A percentile compares a stretch with the other conserved stretches of the same genome.
Evolutionary conservation across 305 asterid species (phyloP).

Genomic region (Striga hermonthica): DNA sequence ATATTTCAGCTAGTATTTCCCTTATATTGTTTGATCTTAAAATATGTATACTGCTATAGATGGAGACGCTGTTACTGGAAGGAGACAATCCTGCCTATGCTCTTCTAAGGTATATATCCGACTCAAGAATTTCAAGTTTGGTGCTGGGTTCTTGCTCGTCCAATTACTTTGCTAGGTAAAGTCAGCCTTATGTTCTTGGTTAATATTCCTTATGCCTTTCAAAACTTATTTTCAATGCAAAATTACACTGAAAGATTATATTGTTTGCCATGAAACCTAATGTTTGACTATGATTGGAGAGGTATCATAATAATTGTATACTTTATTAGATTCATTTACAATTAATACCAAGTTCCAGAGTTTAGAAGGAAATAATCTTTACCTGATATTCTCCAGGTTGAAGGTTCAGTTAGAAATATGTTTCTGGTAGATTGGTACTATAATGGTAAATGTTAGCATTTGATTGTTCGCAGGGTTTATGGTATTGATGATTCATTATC

Average conservation of each 20-base stretch:
- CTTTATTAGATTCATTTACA: constrained; percentile 14
- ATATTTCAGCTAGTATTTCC: constrained; percentile 21
- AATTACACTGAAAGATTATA: neutral
- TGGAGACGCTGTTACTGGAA: constrained; percentile 65
- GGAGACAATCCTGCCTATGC: constrained; percentile 71
- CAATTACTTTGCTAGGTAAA: constrained; percentile 56
- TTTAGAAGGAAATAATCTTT: constrained; percentile 18
- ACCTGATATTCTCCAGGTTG: neutral
- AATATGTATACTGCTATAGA: constrained; percentile 40
- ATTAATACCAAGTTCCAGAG: neutral
- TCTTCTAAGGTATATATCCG: constrained; percentile 56
- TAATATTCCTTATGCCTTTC: neutral
- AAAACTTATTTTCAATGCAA: too few species aligned
- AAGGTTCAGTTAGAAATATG: neutral
- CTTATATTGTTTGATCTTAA: constrained; percentile 28
- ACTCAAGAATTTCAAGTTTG: constrained; percentile 49
- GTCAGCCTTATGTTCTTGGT: constrained; percentile 8
- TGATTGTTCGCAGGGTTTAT: neutral
- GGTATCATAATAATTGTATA: too few species aligned
- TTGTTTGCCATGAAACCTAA: constrained; percentile 3
- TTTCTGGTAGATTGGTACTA: constrained; percentile 25
- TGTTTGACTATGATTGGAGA: neutral
- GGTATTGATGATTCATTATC: neutral
- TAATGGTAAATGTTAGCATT: constrained; percentile 20
- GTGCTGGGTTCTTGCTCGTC: constrained; percentile 77